Conservation (phyloP, 352 stramenopile genomes). For the Pythium periplocum region DNA sequence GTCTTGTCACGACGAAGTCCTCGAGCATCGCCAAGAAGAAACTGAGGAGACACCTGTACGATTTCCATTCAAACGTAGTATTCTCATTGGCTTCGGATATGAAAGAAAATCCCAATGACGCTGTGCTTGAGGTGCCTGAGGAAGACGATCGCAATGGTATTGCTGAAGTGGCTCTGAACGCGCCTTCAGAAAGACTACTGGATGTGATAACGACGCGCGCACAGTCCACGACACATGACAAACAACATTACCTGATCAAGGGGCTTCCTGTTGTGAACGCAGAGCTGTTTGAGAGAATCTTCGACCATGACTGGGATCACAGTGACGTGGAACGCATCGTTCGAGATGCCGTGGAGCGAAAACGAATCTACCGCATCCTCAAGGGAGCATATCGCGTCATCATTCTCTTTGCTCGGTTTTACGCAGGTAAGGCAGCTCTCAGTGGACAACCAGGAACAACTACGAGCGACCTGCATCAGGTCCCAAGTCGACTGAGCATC, state of each 20-base stretch:
- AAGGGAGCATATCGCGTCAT: slow-evolving; percentile 48
- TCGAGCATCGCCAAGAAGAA: slow-evolving; percentile 24
- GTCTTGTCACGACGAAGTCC: slow-evolving; percentile 4
- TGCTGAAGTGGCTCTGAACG: no score
- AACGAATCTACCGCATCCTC: slow-evolving; percentile 41
- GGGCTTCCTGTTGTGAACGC: slow-evolving; percentile 21
- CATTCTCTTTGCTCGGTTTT: slow-evolving; percentile 60
- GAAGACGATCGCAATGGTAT: slow-evolving; percentile 15
- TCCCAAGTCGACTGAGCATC: slow-evolving; percentile 41
- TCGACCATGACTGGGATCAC: slow-evolving; percentile 44
- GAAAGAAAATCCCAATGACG: not conserved
- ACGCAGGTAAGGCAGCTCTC: slow-evolving; percentile 29
- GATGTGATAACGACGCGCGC: no score
- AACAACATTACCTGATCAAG: slow-evolving; percentile 11
- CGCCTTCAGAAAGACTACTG: no score
- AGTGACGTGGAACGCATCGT: slow-evolving; percentile 51
- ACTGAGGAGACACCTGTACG: slow-evolving; percentile 47
- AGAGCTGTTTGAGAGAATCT: slow-evolving; percentile 36
- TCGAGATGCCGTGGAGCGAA: slow-evolving; percentile 58
- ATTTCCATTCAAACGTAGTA: slow-evolving; percentile 54
- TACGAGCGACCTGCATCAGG: slow-evolving; percentile 31
- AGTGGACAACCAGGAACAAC: slow-evolving; percentile 6
- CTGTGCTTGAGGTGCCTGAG: slow-evolving; percentile 6
- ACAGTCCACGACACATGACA: no score
- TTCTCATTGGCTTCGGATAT: slow-evolving; percentile 34